A percentile compares a stretch with the other conserved stretches of the same genome.
These are phyloP conservation scores for Astraeus odoratus DNA, from an alignment of 768 basidiomycete genomes.

Conservation along the genomic window DNA sequence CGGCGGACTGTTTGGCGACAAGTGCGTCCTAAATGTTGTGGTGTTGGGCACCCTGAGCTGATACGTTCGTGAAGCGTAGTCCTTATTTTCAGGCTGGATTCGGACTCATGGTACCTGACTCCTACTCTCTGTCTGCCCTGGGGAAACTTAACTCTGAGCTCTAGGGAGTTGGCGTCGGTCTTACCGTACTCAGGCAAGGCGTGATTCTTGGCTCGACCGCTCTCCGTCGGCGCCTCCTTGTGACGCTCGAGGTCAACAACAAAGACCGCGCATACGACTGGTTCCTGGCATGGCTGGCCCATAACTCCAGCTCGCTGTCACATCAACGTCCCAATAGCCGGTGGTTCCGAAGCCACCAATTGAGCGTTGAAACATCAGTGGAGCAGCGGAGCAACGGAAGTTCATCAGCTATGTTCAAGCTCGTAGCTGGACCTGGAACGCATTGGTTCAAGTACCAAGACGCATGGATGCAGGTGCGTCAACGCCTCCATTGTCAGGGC, in stretches of 20 bases:
- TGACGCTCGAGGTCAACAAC: slow-evolving; percentile 93
- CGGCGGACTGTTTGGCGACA: slow-evolving; percentile 46
- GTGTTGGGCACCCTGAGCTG: slow-evolving; percentile 2
- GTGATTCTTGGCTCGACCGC: slow-evolving; percentile 61
- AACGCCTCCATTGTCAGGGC: not conserved
- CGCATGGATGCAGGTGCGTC: slow-evolving; percentile 89
- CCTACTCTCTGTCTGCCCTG: not conserved
- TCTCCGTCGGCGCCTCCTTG: slow-evolving; percentile 84
- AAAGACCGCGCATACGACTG: slow-evolving; percentile 94
- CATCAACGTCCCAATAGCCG: slow-evolving; percentile 17
- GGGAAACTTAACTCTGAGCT: slow-evolving; percentile 4
- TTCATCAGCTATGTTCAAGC: slow-evolving; percentile 79
- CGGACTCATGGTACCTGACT: slow-evolving; percentile 84
- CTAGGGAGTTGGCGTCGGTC: slow-evolving; percentile 86
- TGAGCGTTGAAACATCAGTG: slow-evolving; percentile 90
- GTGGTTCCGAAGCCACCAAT: slow-evolving; percentile 79
- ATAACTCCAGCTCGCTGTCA: slow-evolving; percentile 40
- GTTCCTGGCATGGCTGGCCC: slow-evolving; percentile 96
- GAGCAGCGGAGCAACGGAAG: slow-evolving; percentile 89
- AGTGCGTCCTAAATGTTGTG: slow-evolving; percentile 42
- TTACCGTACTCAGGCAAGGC: slow-evolving; percentile 69
- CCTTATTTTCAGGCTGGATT: slow-evolving; percentile 98
- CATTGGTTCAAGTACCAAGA: slow-evolving; percentile 88
- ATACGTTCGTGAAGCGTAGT: slow-evolving; percentile 47
- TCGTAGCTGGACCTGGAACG: slow-evolving; percentile 93